These are phyloP conservation scores for Alternaria infectoria DNA, from an alignment of 2,329 filamentous ascomycete species.

Conservation along the genomic window DNA sequence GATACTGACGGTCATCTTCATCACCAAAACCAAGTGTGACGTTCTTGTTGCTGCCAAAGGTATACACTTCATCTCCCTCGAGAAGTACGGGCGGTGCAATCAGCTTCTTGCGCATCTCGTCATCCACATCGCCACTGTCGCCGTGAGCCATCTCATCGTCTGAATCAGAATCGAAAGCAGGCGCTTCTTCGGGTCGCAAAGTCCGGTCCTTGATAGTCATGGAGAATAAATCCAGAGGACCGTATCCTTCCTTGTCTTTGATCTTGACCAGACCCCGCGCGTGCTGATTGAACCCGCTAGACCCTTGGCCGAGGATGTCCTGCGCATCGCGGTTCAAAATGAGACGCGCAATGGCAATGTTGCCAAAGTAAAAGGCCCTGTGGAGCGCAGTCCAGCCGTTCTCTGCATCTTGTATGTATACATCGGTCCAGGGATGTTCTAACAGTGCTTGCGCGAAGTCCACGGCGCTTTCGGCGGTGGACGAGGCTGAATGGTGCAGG, in stretches of 20 bases:
- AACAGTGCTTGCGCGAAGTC: constrained; percentile 80
- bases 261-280: constrained; percentile 85
- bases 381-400: constrained; percentile 97
- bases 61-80: constrained; percentile 83
- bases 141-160: constrained; percentile 57
- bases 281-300: constrained; percentile 64
- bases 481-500: constrained; percentile 83
- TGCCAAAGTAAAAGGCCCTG: constrained; percentile 86
- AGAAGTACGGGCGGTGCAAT: constrained; percentile 48
- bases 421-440: constrained; percentile 80
- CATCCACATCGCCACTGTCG: constrained; percentile 52
- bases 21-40: constrained; percentile 92
- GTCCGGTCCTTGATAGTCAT: constrained; percentile 82
- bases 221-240: constrained; percentile 91
- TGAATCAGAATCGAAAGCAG: constrained; percentile 55
- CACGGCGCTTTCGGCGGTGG: constrained; percentile 70
- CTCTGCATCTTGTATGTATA: constrained; percentile 86
- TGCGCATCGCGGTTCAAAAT: constrained; percentile 79
- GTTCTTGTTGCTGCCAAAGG: constrained; percentile 97
- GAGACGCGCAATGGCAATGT: constrained; percentile 81
- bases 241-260: constrained; percentile 93
- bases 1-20: constrained; percentile 91
- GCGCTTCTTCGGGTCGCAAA: constrained; percentile 53
- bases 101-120: constrained; percentile 31
- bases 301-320: constrained; percentile 67